Evolutionary conservation across 2,329 filamentous ascomycete species (phyloP).

Genomic region (Hirsutella rhossiliensis): DNA sequence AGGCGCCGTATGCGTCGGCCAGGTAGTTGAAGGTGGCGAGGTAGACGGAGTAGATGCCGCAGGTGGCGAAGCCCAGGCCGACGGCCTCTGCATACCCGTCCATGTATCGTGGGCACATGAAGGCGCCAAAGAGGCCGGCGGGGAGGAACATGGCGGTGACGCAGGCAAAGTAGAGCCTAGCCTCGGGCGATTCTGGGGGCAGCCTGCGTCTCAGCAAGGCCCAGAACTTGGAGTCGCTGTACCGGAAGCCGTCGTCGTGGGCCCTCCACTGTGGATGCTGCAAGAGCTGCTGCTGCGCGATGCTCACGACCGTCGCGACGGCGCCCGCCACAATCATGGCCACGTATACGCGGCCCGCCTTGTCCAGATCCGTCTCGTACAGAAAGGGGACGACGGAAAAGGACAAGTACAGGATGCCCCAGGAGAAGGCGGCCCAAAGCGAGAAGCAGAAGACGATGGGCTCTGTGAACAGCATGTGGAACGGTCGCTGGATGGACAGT

Average conservation of each 20-base stretch:
- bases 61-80: constrained; percentile 61
- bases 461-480: constrained; percentile 64
- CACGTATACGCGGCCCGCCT: constrained; percentile 60
- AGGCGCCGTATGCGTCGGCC: constrained; percentile 75
- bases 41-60: constrained; percentile 80
- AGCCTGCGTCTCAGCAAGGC: constrained; percentile 31
- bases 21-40: constrained; percentile 88
- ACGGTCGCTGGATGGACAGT: constrained; percentile 65
- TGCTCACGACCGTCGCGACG: constrained; percentile 55
- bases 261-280: constrained; percentile 25
- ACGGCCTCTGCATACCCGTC: constrained; percentile 26
- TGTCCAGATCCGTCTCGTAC: constrained; percentile 53
- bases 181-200: constrained; percentile 52
- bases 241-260: constrained; percentile 8
- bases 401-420: constrained; percentile 79
- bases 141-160: constrained; percentile 65
- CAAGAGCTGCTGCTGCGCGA: constrained; percentile 60
- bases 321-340: constrained; percentile 57
- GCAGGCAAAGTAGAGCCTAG: constrained; percentile 73
- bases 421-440: constrained; percentile 80
- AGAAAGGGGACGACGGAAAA: constrained; percentile 73
- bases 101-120: constrained; percentile 14
- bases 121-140: constrained; percentile 53
- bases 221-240: constrained; percentile 26
- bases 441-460: constrained; percentile 79